A percentile compares a stretch with the other conserved stretches of the same genome.
Evolutionary conservation across 2,329 filamentous ascomycete species (phyloP).

Genomic region (Fusarium phyllophilum): DNA sequence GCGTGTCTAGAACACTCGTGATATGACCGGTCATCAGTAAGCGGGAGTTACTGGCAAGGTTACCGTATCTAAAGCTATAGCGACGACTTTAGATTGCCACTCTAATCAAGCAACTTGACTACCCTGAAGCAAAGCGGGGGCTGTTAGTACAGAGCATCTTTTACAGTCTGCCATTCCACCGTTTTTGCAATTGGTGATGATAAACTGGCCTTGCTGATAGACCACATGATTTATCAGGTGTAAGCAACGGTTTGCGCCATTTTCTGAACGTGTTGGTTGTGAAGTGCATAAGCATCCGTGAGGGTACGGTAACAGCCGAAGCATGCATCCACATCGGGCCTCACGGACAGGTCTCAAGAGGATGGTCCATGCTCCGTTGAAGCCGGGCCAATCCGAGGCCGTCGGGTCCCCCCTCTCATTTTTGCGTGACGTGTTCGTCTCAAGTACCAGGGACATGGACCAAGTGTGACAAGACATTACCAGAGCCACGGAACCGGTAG

Average conservation of each 20-base stretch:
- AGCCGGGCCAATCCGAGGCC: background rate
- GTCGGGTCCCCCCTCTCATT: background rate
- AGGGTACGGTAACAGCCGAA: background rate
- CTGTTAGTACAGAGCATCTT: background rate
- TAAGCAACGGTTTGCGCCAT: background rate
- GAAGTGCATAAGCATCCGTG: background rate
- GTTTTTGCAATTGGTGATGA: background rate
- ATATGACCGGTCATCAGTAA: background rate
- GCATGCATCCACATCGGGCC: background rate
- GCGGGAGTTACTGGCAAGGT: background rate
- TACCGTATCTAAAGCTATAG: too few relatives aligned
- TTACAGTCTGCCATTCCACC: background rate
- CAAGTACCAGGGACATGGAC: background rate
- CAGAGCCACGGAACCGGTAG: background rate
- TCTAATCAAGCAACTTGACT: background rate
- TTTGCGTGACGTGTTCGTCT: background rate
- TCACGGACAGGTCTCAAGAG: background rate
- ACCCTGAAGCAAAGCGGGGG: background rate
- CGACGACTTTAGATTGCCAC: background rate
- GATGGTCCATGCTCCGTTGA: background rate
- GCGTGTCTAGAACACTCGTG: background rate
- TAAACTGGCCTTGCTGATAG: too few relatives aligned
- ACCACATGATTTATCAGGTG: accelerated
- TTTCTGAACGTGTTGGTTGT: background rate
- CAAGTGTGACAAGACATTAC: background rate